Base-by-base conservation (phyloP, 2,329 filamentous ascomycete genomes). In the Cladosporium halotolerans region DNA sequence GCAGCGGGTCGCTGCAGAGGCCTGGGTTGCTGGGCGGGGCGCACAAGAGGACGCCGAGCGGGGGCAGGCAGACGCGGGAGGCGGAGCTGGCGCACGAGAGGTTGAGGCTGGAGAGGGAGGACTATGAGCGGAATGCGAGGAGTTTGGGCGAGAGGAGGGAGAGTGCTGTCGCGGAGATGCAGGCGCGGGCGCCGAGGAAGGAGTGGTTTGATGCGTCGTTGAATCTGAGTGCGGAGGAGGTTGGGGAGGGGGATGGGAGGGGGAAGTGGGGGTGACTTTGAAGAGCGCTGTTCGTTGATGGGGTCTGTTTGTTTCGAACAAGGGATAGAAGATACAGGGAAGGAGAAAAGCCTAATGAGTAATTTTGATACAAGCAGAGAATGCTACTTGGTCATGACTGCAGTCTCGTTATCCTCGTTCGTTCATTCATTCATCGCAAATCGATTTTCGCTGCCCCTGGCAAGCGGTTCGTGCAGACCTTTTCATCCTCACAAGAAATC, bases 401-500 rank as follows among this genome's bases (percentile, higher is more conserved):
- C 23, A 28, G 23, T 28, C 23, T 28, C 23, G 23, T 28, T 1
- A 1, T 28, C 5, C 7, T 28, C 23, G 23, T 28, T 7, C 23
- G 23, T 28, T 28, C 23, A 1, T 28, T 28, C 23, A 7, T 28
- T 28, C 23, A 28, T 28, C 23, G 4, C 23, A 28, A 28, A 28
- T 28, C 23, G 2, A 5, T 28, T 7, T 28, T 7, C 23, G 23
- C 23, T 7, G 23, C 23, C 23, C 4, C 23, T 28, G 23, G 23
- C 23, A 28, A 28, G 23, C 23, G 7, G 23, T 7, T 28, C 23
- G 5, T 28, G 23, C 23, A 28, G 7, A 28, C 3, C 23, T 7
- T 1, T 28, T 7, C 23, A 7, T 7, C 23, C 34, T 64, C 52
- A 79, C 46, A 83, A 79, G 57, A 83, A 83, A 62, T 83, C 80